These are phyloP conservation scores for Penicillium sp. DNA, from an alignment of 2,329 filamentous ascomycete species.

Conservation along the genomic window DNA sequence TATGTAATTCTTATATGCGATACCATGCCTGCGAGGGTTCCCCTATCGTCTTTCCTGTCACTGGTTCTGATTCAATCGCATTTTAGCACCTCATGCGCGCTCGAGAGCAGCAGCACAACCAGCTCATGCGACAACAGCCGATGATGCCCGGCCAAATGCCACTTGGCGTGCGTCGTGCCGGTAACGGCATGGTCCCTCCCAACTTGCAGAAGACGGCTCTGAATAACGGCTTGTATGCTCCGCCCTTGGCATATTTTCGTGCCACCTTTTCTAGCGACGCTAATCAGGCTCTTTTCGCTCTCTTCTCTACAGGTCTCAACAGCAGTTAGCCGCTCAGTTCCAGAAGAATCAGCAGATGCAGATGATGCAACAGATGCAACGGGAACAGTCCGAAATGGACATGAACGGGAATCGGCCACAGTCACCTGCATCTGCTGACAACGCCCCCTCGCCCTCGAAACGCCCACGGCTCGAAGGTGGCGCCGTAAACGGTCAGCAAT, in stretches of 20 bases:
- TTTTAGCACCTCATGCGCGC: constrained; percentile 64
- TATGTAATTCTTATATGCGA: constrained; percentile 41
- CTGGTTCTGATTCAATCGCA: constrained; percentile 25
- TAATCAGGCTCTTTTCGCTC: constrained; percentile 22
- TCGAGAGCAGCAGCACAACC: constrained; percentile 74
- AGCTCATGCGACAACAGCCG: constrained; percentile 73
- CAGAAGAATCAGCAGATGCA: constrained; percentile 58
- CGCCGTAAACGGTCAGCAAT: constrained; percentile 73
- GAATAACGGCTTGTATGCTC: constrained; percentile 60
- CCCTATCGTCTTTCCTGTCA: not conserved
- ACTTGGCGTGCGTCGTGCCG: constrained; percentile 60
- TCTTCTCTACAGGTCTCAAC: constrained; percentile 54
- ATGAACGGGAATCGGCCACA: constrained; percentile 77
- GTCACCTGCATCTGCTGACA: constrained; percentile 81
- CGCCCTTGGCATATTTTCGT: constrained; percentile 3
- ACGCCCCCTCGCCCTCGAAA: constrained; percentile 90
- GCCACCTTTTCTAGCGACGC: constrained; percentile 12
- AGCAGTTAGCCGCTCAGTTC: constrained; percentile 67
- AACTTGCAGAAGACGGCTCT: constrained; percentile 72
- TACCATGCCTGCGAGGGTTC: not conserved
- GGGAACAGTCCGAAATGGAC: constrained; percentile 84
- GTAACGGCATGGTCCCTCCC: constrained; percentile 38
- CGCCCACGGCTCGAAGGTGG: constrained; percentile 77
- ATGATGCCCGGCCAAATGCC: constrained; percentile 59
- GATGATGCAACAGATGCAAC: constrained; percentile 80